Conservation (phyloP, 2,329 filamentous ascomycete genomes). For the Ophiostoma pallidulum region DNA sequence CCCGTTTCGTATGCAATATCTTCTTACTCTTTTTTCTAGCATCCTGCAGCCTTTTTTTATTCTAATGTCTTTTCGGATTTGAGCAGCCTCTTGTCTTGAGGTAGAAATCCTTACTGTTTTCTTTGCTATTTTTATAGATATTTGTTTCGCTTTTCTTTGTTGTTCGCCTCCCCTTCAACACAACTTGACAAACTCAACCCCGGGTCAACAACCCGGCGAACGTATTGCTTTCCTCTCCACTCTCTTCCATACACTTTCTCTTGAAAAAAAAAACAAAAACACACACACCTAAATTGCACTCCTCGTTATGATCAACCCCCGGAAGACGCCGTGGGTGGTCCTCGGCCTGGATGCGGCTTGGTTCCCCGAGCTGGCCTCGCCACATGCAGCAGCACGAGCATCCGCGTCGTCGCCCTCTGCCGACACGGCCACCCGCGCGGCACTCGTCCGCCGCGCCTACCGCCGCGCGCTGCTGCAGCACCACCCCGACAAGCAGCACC, state of each 20-base stretch:
- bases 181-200: no score
- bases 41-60: not conserved
- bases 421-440: conserved; percentile 23
- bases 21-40: no score
- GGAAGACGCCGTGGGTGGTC: conserved; percentile 6
- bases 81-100: no score
- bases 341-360: conserved; percentile 9
- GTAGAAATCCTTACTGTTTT: no score
- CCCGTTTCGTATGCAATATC: no score
- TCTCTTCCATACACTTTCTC: not conserved
- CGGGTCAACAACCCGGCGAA: no score
- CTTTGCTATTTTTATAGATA: no score
- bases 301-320: conserved; percentile 1
- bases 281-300: not conserved
- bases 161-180: no score
- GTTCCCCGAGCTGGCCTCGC: not conserved
- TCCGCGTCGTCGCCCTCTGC: conserved; percentile 24
- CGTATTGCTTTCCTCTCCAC: no score
- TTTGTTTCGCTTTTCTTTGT: no score
- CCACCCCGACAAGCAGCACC: conserved; percentile 51
- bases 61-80: not conserved
- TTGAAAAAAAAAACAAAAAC: no score
- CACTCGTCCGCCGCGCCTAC: conserved; percentile 53
- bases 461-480: conserved; percentile 54
- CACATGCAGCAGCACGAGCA: no score